Percentiles rank a stretch among this genome's conserved stretches.
phyloP scores from a whole-genome alignment of 2,329 filamentous ascomycete species.

The Lasiodiplodia sp. region DNA sequence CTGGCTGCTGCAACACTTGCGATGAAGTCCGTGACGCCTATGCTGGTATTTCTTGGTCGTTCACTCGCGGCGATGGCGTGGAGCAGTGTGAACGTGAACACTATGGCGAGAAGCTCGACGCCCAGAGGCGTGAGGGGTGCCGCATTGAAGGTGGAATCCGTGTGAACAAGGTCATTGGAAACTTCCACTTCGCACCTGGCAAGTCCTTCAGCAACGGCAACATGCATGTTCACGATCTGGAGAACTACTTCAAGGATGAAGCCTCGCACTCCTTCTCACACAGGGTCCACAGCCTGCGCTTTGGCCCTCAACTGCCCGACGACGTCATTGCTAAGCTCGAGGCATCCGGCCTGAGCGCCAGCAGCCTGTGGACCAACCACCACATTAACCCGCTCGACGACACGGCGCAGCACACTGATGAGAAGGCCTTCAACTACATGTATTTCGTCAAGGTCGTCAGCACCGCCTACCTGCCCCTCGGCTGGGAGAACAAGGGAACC shows the following conservation, averaged over 20 bases:
- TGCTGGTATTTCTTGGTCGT: constrained; percentile 87
- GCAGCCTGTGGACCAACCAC: constrained; percentile 79
- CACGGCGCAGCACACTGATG: constrained; percentile 76
- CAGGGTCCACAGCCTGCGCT: constrained; percentile 85
- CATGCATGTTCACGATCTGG: constrained; percentile 96
- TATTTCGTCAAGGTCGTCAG: constrained; percentile 99
- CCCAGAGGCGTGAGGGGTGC: constrained; percentile 90
- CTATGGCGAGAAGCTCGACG: constrained; percentile 86
- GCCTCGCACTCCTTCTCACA: constrained; percentile 88
- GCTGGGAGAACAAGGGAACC: constrained; percentile 73
- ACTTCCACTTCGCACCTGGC: constrained; percentile 97
- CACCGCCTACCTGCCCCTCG: constrained; percentile 91
- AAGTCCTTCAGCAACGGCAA: constrained; percentile 96
- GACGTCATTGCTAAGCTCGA: constrained; percentile 61
- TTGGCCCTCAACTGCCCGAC: constrained; percentile 89
- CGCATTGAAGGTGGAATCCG: constrained; percentile 89
- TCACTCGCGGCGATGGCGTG: constrained; percentile 88
- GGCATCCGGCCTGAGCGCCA: constrained; percentile 64
- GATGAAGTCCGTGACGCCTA: constrained; percentile 97
- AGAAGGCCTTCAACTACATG: constrained; percentile 94
- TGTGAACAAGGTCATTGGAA: constrained; percentile 98
- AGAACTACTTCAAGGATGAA: constrained; percentile 86
- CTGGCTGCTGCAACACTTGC: constrained; percentile 96
- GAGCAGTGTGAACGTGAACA: constrained; percentile 96
- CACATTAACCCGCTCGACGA: constrained; percentile 91